Percentiles rank a stretch among this genome's conserved stretches.
phyloP scores from a whole-genome alignment of 495 filamentous ascomycete species.

The Margaritispora aquatica region DNA sequence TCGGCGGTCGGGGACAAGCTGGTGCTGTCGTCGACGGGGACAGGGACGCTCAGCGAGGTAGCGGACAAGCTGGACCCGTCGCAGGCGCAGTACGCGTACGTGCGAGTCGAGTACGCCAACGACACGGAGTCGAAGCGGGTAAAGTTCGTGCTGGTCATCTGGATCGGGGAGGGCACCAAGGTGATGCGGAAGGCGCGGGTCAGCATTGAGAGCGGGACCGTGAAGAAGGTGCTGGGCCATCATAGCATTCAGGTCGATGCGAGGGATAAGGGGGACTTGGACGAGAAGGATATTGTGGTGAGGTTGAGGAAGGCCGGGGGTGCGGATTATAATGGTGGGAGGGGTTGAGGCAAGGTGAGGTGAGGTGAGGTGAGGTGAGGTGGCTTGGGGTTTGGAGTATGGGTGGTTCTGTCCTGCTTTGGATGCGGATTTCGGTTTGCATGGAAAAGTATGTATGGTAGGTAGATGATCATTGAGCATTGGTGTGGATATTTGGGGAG shows the following conservation, averaged over 20 bases:
- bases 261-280: conserved; percentile 41
- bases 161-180: conserved; percentile 48
- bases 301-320: conserved; percentile 48
- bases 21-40: conserved; percentile 38
- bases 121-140: conserved; percentile 52
- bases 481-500: not conserved
- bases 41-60: conserved; percentile 45
- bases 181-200: conserved; percentile 55
- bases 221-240: conserved; percentile 48
- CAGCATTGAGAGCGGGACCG: conserved; percentile 48
- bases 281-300: conserved; percentile 45
- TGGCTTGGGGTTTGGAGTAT: no score
- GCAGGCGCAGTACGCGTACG: conserved; percentile 52
- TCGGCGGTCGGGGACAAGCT: conserved; percentile 39
- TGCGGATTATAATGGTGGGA: conserved; percentile 53
- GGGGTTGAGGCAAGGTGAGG: no score
- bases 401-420: no score
- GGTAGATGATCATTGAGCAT: no score
- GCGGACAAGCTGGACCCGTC: conserved; percentile 30
- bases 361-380: no score
- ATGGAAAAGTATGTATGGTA: no score
- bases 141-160: conserved; percentile 51
- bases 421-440: no score
- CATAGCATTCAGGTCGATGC: conserved; percentile 49
- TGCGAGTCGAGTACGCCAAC: conserved; percentile 52